phyloP scores from a whole-genome alignment of 306 rosid species.

The Coriaria nepalensis region DNA sequence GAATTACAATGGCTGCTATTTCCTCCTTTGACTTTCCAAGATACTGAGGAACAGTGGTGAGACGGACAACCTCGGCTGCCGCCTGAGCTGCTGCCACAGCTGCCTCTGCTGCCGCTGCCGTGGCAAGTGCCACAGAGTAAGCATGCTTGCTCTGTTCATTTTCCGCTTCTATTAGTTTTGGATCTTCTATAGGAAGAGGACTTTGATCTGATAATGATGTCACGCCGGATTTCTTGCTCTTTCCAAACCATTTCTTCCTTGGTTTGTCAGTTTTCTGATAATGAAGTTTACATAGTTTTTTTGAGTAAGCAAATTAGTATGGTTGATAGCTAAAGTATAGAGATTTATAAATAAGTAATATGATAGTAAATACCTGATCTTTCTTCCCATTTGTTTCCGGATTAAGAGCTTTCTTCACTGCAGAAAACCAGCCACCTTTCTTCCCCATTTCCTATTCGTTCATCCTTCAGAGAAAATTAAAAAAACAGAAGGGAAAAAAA shows the following conservation, averaged over 20 bases:
- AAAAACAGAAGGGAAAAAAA: conserved; percentile 3
- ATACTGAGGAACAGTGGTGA: conserved; percentile 13
- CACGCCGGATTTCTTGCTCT: conserved; percentile 21
- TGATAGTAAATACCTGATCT: conserved; percentile 46
- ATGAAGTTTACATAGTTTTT: neutral
- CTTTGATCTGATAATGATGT: conserved; percentile 13
- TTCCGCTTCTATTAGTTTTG: conserved; percentile 24
- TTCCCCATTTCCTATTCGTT: conserved; percentile 60
- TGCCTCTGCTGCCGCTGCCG: conserved; percentile 72
- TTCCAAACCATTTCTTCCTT: conserved; percentile 52
- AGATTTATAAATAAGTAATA: too few species aligned
- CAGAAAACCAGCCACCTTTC: conserved; percentile 79
- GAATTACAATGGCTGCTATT: conserved; percentile 61
- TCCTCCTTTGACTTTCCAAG: conserved; percentile 33
- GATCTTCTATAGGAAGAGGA: conserved; percentile 23
- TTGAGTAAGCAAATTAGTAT: too few species aligned
- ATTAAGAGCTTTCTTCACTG: conserved; percentile 57
- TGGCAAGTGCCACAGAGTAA: conserved; percentile 69
- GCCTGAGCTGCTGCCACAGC: conserved; percentile 80
- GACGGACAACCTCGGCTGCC: conserved; percentile 47
- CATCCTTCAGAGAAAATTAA: too few species aligned
- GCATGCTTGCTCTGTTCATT: conserved; percentile 51
- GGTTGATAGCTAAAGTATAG: too few species aligned
- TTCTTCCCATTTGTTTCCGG: conserved; percentile 46
- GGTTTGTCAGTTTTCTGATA: conserved; percentile 45